Evolutionary conservation across 2,329 filamentous ascomycete species (phyloP), one percentile per base, ranked within the genome.

Genomic region (Penicillium sp.): DNA sequence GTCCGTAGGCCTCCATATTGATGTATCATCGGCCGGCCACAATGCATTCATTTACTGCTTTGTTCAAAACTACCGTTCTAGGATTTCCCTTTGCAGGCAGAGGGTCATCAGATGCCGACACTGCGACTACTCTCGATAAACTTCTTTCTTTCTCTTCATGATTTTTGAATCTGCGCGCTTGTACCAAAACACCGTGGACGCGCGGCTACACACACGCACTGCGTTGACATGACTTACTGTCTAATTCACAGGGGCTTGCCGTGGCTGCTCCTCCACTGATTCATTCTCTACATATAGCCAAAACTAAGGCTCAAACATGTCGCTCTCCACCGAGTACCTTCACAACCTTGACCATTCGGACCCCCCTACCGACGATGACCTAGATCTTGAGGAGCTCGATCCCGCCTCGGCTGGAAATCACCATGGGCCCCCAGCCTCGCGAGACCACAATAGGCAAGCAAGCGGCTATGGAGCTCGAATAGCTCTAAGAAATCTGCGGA

Each of bases 401-500:
- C 74, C 74, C n/a, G 65, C 66, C 38, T 63, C 68, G 1, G 56
- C 68, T 33, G 57, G 60, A 16, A 52, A 63, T 50, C 62, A 68
- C 23, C 58, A 52, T 35, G 54, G 60, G 8, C 47, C 62, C 23
- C 62, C 66, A 35, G 30, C 55, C 14, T 70, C 69, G 23, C 61
- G 64, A 46, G 70, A 72, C 20, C 68, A 70, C 26, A 55, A 64
- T 1, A 56, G 59, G 14, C 61, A 60, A 46, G 63, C 64, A 58
- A 59, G 63, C 55, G 61, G 65, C 38, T 70, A 70, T 64, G 71
- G 68, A 20, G 69, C 72, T n/a, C 71, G 70, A 11, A 76, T 78
- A 52, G 74, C 75, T 3, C 58, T 78, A 35, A 70, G 73, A 48
- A 84, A 81, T 62, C 65, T 85, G 60, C 74, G 82, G 40, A 74